Conservation (phyloP, 2,329 filamentous ascomycete genomes). For the Thielaviopsis populi region DNA sequence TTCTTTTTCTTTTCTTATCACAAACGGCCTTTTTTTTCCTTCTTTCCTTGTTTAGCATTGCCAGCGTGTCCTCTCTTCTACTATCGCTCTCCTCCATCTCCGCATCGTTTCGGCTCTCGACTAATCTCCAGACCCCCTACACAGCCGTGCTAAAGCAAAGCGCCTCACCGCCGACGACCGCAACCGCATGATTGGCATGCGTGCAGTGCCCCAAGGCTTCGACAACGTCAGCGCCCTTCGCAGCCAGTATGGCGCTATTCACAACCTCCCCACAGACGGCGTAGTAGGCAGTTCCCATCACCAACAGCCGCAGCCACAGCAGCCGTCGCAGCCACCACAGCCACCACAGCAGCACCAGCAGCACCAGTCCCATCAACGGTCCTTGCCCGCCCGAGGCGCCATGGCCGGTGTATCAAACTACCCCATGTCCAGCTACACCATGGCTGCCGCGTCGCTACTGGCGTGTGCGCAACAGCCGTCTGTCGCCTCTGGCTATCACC, state of each 20-base stretch:
- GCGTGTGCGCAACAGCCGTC: not conserved
- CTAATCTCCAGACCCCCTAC: not conserved
- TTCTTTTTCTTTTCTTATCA: too few relatives aligned
- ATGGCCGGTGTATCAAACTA: constrained; percentile 26
- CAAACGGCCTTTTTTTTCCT: not conserved
- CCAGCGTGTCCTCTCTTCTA: too few relatives aligned
- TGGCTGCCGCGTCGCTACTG: constrained; percentile 34
- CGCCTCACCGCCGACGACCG: constrained; percentile 54
- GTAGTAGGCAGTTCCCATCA: constrained; percentile 25
- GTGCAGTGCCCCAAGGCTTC: constrained; percentile 54
- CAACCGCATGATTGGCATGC: constrained; percentile 57
- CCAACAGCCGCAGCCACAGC: not conserved
- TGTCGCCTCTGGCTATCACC: not conserved
- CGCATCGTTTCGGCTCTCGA: not conserved
- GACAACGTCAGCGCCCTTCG: constrained; percentile 56
- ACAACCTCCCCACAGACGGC: not conserved
- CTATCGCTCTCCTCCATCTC: too few relatives aligned
- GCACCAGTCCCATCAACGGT: too few relatives aligned
- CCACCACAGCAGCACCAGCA: too few relatives aligned
- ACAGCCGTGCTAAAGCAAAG: constrained; percentile 51
- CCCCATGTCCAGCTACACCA: constrained; percentile 42
- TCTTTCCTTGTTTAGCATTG: too few relatives aligned
- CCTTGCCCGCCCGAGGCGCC: too few relatives aligned
- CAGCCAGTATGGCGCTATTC: constrained; percentile 48
- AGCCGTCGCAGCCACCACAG: too few relatives aligned